A percentile compares a stretch with the other conserved stretches of the same genome.
Conservation (phyloP, 2,329 filamentous ascomycete genomes). For the Penicillium sp. region DNA sequence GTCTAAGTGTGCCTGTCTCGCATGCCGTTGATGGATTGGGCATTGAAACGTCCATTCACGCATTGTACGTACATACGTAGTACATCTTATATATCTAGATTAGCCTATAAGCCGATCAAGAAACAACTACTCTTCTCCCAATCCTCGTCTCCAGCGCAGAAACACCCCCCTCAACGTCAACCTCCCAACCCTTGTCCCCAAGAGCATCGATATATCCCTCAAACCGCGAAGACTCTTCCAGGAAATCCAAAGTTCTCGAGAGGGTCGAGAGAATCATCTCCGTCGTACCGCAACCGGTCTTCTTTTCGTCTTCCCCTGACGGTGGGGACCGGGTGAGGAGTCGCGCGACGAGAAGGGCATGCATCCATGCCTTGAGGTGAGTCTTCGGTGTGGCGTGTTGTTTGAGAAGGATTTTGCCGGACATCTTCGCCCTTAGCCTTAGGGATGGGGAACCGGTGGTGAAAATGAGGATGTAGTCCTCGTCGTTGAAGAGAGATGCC, state of each 20-base stretch:
- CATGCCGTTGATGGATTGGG: too few species aligned
- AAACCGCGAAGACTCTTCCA: slow-evolving; percentile 51
- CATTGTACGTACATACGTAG: too few species aligned
- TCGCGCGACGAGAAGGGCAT: slow-evolving; percentile 58
- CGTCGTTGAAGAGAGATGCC: slow-evolving; percentile 55
- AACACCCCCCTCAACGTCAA: slow-evolving; percentile 52
- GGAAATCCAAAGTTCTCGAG: slow-evolving; percentile 48
- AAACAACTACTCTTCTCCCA: slow-evolving; percentile 46
- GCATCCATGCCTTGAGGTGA: slow-evolving; percentile 67
- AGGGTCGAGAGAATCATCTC: slow-evolving; percentile 29
- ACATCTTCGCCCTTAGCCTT: slow-evolving; percentile 30
- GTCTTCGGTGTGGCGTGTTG: slow-evolving; percentile 54
- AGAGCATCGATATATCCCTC: slow-evolving; percentile 49
- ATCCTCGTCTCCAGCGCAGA: slow-evolving; percentile 68
- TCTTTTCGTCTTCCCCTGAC: neutral
- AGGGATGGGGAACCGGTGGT: slow-evolving; percentile 29
- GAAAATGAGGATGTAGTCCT: slow-evolving; percentile 68
- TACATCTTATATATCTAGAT: neutral
- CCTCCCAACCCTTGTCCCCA: slow-evolving; percentile 66
- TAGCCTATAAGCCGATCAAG: neutral
- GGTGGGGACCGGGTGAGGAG: slow-evolving; percentile 18
- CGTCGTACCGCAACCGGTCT: neutral
- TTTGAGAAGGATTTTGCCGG: slow-evolving; percentile 68
- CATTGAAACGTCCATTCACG: too few species aligned
- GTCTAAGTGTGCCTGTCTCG: neutral